A percentile compares a stretch with the other conserved stretches of the same genome.
These are phyloP conservation scores for Dryas octopetala DNA, from an alignment of 306 rosid genomes.

Conservation along the genomic window DNA sequence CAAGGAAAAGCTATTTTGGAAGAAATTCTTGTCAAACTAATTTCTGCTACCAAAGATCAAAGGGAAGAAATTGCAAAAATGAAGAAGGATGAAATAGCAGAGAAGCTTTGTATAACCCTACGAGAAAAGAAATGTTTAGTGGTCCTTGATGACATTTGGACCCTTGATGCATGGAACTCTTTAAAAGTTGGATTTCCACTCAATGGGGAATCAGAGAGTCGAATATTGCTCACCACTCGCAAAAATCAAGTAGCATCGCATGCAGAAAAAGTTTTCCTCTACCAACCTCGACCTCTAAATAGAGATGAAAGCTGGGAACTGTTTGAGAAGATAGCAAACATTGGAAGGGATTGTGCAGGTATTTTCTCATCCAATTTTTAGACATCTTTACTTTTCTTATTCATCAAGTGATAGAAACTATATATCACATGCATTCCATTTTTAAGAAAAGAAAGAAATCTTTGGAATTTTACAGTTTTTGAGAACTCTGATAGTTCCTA, in stretches of 20 bases:
- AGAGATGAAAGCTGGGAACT: constrained; percentile 10
- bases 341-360: constrained; percentile 16
- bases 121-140: constrained; percentile 3
- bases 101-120: neutral
- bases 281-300: neutral
- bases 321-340: constrained; percentile 5
- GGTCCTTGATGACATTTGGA: too few species aligned
- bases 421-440: too few species aligned
- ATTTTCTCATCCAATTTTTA: neutral
- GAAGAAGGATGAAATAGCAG: constrained; percentile 4
- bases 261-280: constrained; percentile 14
- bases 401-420: too few species aligned
- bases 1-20: neutral
- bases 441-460: too few species aligned
- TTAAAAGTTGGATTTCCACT: neutral
- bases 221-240: constrained; percentile 22
- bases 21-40: neutral
- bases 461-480: too few species aligned
- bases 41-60: constrained; percentile 22
- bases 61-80: neutral
- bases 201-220: neutral
- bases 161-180: neutral
- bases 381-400: too few species aligned
- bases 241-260: constrained; percentile 9
- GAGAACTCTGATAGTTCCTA: too few species aligned